Evolutionary conservation across 768 basidiomycete genomes (phyloP).

Genomic region (Stropharia rugosoannulata): DNA sequence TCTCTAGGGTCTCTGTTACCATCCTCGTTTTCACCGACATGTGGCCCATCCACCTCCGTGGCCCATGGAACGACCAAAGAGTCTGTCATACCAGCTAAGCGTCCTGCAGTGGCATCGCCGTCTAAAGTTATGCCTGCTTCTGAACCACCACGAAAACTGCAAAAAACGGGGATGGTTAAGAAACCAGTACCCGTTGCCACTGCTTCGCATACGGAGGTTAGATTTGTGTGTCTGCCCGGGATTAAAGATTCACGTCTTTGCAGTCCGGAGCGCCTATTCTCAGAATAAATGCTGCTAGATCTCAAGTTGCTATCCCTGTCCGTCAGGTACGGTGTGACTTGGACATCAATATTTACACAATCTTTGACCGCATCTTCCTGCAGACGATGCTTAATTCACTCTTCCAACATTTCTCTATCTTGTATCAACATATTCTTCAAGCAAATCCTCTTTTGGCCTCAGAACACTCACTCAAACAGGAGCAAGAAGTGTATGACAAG

Average conservation of each 20-base stretch:
- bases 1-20: conserved; percentile 20
- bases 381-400: conserved; percentile 76
- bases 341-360: not conserved
- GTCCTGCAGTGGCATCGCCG: conserved; percentile 36
- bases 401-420: conserved; percentile 66
- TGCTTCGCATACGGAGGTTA: conserved; percentile 34
- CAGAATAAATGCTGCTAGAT: conserved; percentile 63
- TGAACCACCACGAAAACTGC: conserved; percentile 67
- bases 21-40: not conserved
- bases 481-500: conserved; percentile 74
- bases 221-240: conserved; percentile 4
- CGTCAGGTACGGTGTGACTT: conserved; percentile 53
- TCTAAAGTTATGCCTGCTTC: conserved; percentile 21
- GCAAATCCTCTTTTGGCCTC: conserved; percentile 61
- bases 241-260: conserved; percentile 3
- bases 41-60: conserved; percentile 2
- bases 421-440: conserved; percentile 61
- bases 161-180: conserved; percentile 46
- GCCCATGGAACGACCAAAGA: conserved; percentile 17
- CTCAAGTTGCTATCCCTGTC: conserved; percentile 70
- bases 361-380: conserved; percentile 9
- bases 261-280: conserved; percentile 67
- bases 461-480: conserved; percentile 80
- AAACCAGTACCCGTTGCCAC: conserved; percentile 44
- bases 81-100: conserved; percentile 49